Evolutionary conservation across 179 eudicot genomes (phyloP).

Genomic region (Nepenthes alata): DNA sequence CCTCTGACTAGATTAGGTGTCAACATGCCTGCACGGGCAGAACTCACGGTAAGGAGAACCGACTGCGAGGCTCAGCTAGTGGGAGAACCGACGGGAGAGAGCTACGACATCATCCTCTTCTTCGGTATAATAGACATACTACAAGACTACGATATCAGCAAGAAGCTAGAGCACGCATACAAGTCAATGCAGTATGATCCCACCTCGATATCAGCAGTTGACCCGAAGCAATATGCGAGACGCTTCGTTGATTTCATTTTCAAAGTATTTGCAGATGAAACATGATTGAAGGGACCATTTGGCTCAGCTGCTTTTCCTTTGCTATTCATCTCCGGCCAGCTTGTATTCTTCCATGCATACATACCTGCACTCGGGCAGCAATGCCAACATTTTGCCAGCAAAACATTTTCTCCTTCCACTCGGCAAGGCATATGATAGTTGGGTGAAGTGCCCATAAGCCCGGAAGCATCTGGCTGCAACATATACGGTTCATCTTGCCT

Average conservation of each 20-base stretch:
- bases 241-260: slow-evolving; percentile 70
- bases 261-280: slow-evolving; percentile 57
- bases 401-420: too few species aligned
- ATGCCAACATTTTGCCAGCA: too few species aligned
- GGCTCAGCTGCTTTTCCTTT: too few species aligned
- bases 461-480: too few species aligned
- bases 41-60: slow-evolving; percentile 45
- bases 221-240: slow-evolving; percentile 63
- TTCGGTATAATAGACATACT: slow-evolving; percentile 79
- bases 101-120: slow-evolving; percentile 50
- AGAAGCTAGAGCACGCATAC: slow-evolving; percentile 86
- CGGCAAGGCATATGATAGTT: too few species aligned
- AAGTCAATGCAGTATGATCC: slow-evolving; percentile 74
- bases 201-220: slow-evolving; percentile 78
- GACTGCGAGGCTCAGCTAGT: slow-evolving; percentile 40
- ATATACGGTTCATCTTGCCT: too few species aligned
- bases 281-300: slow-evolving; percentile 2
- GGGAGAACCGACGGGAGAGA: slow-evolving; percentile 70
- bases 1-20: slow-evolving; percentile 50
- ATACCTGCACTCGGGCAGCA: too few species aligned
- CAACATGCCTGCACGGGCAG: slow-evolving; percentile 69
- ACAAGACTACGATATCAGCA: slow-evolving; percentile 84
- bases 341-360: too few species aligned
- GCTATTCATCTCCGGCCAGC: too few species aligned
- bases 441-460: too few species aligned